Evolutionary conservation across 176 grass and related monocot species (phyloP).

Genomic region (Cocos nucifera): DNA sequence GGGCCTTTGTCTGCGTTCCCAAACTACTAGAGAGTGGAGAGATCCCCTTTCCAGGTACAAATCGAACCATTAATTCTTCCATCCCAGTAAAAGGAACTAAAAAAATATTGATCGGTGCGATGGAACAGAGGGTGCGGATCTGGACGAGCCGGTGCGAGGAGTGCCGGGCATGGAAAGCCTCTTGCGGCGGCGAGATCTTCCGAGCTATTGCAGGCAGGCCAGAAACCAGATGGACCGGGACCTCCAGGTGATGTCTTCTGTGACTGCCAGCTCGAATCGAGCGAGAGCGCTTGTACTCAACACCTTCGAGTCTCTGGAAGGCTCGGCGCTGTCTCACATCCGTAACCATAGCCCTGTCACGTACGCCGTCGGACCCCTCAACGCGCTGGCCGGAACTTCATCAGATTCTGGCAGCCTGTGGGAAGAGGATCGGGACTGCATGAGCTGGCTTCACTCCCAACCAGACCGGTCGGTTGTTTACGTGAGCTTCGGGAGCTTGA

Average conservation of each 20-base stretch:
- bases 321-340: not conserved
- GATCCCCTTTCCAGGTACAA: conserved; percentile 9
- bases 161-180: conserved; percentile 26
- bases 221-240: conserved; percentile 5
- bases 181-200: conserved; percentile 26
- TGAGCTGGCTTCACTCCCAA: conserved; percentile 44
- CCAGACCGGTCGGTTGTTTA: conserved; percentile 42
- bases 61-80: too few species aligned
- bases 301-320: conserved; percentile 1
- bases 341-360: not conserved
- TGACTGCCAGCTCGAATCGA: conserved; percentile 4
- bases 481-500: conserved; percentile 45
- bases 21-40: not conserved
- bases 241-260: not conserved
- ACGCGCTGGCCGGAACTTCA: not conserved
- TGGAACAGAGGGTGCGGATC: not conserved
- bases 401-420: conserved; percentile 20
- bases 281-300: conserved; percentile 8
- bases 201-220: not conserved
- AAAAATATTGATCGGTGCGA: too few species aligned
- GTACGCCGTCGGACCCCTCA: conserved; percentile 2
- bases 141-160: conserved; percentile 19
- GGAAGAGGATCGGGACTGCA: conserved; percentile 27
- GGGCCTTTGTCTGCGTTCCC: conserved; percentile 29
- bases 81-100: too few species aligned